Conservation (phyloP, 1,139 yeast species). For the Debaryomyces sp. region DNA sequence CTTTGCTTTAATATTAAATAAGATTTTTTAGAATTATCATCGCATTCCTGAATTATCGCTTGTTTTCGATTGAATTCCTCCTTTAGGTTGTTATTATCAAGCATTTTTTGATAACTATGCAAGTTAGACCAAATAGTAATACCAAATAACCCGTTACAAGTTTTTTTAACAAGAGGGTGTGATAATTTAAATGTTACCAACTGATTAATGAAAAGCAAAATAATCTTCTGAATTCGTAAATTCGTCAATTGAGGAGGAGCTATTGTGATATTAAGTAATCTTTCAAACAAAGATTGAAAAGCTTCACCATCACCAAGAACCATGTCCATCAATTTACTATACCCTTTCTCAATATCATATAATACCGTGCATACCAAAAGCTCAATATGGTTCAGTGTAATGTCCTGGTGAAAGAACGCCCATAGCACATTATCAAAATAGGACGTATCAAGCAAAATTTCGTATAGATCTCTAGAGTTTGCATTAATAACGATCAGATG, state of each 20-base stretch:
- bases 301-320: slow-evolving; percentile 14
- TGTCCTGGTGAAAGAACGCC: slow-evolving; percentile 41
- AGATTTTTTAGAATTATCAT: slow-evolving; percentile 5
- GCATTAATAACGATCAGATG: slow-evolving; percentile 17
- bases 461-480: slow-evolving; percentile 11
- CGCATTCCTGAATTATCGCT: slow-evolving; percentile 8
- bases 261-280: slow-evolving; percentile 21
- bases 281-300: slow-evolving; percentile 22
- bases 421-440: slow-evolving; percentile 37
- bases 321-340: slow-evolving; percentile 4
- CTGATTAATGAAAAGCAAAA: slow-evolving; percentile 7
- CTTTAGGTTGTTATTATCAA: slow-evolving; percentile 7
- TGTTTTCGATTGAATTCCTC: neutral
- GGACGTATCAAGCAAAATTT: slow-evolving; percentile 20
- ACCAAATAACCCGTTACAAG: slow-evolving; percentile 37
- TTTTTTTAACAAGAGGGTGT: slow-evolving; percentile 20
- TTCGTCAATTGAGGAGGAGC: slow-evolving; percentile 8
- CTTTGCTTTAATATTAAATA: slow-evolving; percentile 14
- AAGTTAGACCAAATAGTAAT: slow-evolving; percentile 38
- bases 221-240: slow-evolving; percentile 5
- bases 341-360: slow-evolving; percentile 11
- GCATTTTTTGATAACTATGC: slow-evolving; percentile 18
- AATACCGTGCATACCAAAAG: slow-evolving; percentile 26
- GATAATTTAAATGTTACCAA: slow-evolving; percentile 5
- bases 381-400: slow-evolving; percentile 41